A percentile compares a stretch with the other conserved stretches of the same genome.
Conservation (phyloP, 2,329 filamentous ascomycete species). For the Aphanocladium album region DNA sequence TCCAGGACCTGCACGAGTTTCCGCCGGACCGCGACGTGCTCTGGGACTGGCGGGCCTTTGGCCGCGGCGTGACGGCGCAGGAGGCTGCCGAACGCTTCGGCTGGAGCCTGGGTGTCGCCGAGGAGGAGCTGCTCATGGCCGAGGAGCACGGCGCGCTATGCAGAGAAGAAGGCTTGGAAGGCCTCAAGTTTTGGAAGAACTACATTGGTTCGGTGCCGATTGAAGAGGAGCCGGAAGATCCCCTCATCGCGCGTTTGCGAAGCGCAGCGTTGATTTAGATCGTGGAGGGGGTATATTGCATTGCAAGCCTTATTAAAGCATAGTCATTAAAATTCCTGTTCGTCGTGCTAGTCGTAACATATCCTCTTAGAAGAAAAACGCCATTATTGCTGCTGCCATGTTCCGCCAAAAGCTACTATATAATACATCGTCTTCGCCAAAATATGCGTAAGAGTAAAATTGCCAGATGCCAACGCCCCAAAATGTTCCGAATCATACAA, state of each 20-base stretch:
- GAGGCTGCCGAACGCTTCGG: slow-evolving; percentile 86
- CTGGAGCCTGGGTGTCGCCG: slow-evolving; percentile 95
- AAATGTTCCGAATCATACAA: slow-evolving; percentile 35
- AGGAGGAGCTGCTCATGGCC: slow-evolving; percentile 94
- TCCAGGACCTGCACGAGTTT: slow-evolving; percentile 64
- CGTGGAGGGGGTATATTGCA: neutral
- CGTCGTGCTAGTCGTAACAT: neutral
- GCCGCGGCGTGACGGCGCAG: slow-evolving; percentile 81
- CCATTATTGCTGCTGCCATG: neutral
- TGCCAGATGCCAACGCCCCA: neutral
- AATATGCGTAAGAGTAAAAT: neutral
- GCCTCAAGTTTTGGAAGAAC: slow-evolving; percentile 91
- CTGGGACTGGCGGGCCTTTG: slow-evolving; percentile 76
- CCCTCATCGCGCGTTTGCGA: neutral
- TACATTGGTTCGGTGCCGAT: slow-evolving; percentile 40
- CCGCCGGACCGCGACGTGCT: slow-evolving; percentile 58
- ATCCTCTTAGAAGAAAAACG: neutral
- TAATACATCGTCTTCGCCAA: neutral
- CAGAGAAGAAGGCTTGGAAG: slow-evolving; percentile 87
- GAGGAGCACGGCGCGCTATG: slow-evolving; percentile 85
- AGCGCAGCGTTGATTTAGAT: slow-evolving; percentile 12
- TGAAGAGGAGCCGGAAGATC: slow-evolving; percentile 5
- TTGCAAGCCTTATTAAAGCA: neutral
- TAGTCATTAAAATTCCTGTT: neutral
- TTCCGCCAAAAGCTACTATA: neutral